Conservation (phyloP, 768 basidiomycete species). For the Ramaria sp. region DNA sequence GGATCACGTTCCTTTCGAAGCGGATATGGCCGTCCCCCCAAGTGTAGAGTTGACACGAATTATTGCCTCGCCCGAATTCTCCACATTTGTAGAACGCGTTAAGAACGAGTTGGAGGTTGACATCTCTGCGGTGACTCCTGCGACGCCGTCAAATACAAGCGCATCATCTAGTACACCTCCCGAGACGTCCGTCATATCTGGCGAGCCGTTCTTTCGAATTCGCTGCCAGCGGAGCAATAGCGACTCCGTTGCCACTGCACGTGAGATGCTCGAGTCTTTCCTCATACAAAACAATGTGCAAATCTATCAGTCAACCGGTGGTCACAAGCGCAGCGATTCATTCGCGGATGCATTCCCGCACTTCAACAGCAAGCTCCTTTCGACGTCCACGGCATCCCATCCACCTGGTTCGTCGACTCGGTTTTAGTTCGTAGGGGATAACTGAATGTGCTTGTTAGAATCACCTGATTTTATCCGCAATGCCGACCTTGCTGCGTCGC, state of each 20-base stretch:
- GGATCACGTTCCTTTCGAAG: slow-evolving; percentile 96
- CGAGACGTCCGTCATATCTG: slow-evolving; percentile 34
- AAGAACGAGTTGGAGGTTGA: slow-evolving; percentile 92
- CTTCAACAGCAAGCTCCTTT: slow-evolving; percentile 89
- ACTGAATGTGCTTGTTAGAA: slow-evolving; percentile 30
- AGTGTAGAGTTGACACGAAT: slow-evolving; percentile 69
- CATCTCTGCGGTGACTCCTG: slow-evolving; percentile 44
- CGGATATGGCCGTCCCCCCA: slow-evolving; percentile 85
- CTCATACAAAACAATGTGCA: slow-evolving; percentile 75
- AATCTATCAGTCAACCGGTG: slow-evolving; percentile 66
- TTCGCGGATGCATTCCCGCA: slow-evolving; percentile 95
- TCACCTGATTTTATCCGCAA: slow-evolving; percentile 54
- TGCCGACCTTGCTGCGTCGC: slow-evolving; percentile 46
- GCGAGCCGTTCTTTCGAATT: slow-evolving; percentile 77
- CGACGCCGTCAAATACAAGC: slow-evolving; percentile 44
- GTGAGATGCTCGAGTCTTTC: slow-evolving; percentile 91
- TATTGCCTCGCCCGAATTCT: slow-evolving; percentile 71
- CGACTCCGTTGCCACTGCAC: slow-evolving; percentile 80
- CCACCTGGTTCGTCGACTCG: slow-evolving; percentile 30
- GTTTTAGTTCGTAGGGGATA: slow-evolving; percentile 1
- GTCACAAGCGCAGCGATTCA: slow-evolving; percentile 84
- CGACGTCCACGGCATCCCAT: slow-evolving; percentile 50
- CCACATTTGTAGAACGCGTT: slow-evolving; percentile 75
- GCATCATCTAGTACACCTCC: slow-evolving; percentile 19
- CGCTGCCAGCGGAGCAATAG: slow-evolving; percentile 91